phyloP scores from a whole-genome alignment of 768 basidiomycete genomes.

The Mycena sanguinolenta region DNA sequence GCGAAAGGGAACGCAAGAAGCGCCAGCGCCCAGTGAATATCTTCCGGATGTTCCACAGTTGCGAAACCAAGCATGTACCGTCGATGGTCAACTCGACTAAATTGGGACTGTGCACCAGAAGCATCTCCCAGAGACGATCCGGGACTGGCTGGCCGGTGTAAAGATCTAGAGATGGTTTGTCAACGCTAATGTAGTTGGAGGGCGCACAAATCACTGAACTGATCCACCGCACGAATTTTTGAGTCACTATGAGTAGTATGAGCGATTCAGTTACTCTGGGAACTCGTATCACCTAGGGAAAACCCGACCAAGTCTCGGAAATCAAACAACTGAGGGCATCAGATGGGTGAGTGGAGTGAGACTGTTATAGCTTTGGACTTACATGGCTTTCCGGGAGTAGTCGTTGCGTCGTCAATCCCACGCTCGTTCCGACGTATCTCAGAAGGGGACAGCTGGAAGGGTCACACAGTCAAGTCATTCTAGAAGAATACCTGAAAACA shows the following conservation, averaged over 20 bases:
- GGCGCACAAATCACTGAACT: not conserved
- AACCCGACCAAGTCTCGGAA: conserved; percentile 36
- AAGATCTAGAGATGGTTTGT: conserved; percentile 7
- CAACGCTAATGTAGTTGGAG: not conserved
- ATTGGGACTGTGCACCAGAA: conserved; percentile 32
- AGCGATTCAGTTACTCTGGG: no score
- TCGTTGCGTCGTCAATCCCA: conserved; percentile 34
- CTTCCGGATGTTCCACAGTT: conserved; percentile 33
- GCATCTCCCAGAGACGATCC: conserved; percentile 38
- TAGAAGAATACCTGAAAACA: not conserved
- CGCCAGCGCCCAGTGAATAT: conserved; percentile 36
- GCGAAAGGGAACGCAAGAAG: conserved; percentile 27
- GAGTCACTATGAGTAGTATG: not conserved
- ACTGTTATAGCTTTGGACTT: conserved; percentile 4
- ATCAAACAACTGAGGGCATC: conserved; percentile 30
- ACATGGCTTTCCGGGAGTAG: conserved; percentile 34
- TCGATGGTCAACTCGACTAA: conserved; percentile 36
- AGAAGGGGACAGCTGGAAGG: conserved; percentile 34
- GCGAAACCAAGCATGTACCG: conserved; percentile 32
- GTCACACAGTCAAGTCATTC: not conserved
- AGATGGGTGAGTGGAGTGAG: not conserved
- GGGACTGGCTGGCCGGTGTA: conserved; percentile 31
- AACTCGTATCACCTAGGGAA: conserved; percentile 22
- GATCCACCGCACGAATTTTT: conserved; percentile 27
- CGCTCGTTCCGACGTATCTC: conserved; percentile 33